Evolutionary conservation across 805 yeast genomes (phyloP), one percentile per base, ranked within the genome.

Genomic region (Nakazawaea populi): DNA sequence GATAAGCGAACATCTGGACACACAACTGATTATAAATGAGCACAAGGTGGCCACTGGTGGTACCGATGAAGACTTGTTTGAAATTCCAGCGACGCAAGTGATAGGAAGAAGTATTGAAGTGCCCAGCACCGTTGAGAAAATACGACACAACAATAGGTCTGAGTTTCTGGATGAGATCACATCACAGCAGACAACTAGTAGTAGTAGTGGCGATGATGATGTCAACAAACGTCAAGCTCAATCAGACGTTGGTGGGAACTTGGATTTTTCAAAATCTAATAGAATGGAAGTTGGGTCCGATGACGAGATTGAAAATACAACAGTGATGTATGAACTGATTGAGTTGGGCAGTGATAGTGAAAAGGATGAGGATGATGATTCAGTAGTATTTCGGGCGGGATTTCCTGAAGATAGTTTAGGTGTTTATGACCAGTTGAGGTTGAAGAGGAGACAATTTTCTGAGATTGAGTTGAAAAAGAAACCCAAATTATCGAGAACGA

Each of bases 331-430:
- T 29, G 46, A 42, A 8, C 31, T 27, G 30, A 37, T 48, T 32
- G 46, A 40, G 57, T 59, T 34, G 56, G 11, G 11, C 3, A 32
- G 11, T 32, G 35, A 32, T 32, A 11, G 11, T 48, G 72, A 74
- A 14, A 41, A 48, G 9, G 51, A 66, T 40, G 66, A 69, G 49
- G 60, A 68, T 48, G 60, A 68, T 48, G 72, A 73, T 58, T 56
- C 42, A 12, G 11, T 18, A 8, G 42, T 24, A 28, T 42, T 28
- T 29, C 29, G 10, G 10, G 14, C 34, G n/a, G 47, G 43, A 4
- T 39, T 50, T 30, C 42, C 43, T 1, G 52, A 50, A 35, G 52
- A 50, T 24, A 50, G 52, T 35, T 36, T 50, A 27, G n/a, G 27
- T 29, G 29, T 44, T 10, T 46, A 50, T 29, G 46, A 45, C 11